Conservation (phyloP, 305 asterid genomes). For the Fraxinus greggii region DNA sequence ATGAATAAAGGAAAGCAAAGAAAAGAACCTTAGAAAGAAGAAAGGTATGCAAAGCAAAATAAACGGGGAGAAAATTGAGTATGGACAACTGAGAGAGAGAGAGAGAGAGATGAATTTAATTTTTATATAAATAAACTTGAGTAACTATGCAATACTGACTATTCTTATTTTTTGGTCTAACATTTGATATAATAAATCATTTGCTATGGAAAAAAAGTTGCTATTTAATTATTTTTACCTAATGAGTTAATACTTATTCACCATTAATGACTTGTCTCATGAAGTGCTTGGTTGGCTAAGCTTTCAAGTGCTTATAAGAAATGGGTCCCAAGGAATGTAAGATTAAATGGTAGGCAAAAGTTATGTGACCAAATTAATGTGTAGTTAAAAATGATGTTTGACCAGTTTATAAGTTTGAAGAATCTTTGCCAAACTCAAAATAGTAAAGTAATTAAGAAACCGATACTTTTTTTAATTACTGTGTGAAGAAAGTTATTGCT, state of each 20-base stretch:
- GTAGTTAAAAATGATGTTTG: not conserved
- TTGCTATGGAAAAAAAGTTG: not conserved
- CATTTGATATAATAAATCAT: not conserved
- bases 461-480: not conserved
- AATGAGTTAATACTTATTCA: not conserved
- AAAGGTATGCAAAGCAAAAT: not conserved
- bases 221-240: not conserved
- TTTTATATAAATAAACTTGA: not conserved
- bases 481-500: too few relatives aligned
- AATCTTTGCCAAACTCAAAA: not conserved
- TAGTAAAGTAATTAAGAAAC: not conserved
- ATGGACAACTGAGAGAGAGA: not conserved
- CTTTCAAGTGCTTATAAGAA: not conserved
- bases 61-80: not conserved
- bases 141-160: too few relatives aligned
- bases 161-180: not conserved
- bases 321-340: not conserved
- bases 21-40: not conserved
- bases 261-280: not conserved
- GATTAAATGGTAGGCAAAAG: not conserved
- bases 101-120: not conserved
- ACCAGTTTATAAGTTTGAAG: not conserved
- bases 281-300: not conserved
- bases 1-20: not conserved
- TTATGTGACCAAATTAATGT: not conserved